phyloP scores from a whole-genome alignment of 768 basidiomycete species.

The Hebeloma cylindrosporum region DNA sequence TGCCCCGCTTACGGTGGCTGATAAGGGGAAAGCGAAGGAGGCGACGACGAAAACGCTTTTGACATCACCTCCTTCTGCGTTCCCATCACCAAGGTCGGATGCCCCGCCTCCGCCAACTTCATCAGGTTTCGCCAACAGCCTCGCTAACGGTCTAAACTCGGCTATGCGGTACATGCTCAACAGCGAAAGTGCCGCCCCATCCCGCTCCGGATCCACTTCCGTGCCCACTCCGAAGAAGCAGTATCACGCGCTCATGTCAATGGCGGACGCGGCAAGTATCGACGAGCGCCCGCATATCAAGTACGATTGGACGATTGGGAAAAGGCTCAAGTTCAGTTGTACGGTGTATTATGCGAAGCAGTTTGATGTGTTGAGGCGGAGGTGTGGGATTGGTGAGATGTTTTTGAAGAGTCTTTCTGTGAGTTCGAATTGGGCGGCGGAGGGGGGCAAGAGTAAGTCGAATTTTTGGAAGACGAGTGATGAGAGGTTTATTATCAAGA shows the following conservation, averaged over 20 bases:
- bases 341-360: constrained; percentile 83
- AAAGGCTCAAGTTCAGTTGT: constrained; percentile 73
- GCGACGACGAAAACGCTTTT: constrained; percentile 3
- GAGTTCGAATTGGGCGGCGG: constrained; percentile 69
- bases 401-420: constrained; percentile 61
- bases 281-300: constrained; percentile 82
- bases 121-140: constrained; percentile 44
- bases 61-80: background rate
- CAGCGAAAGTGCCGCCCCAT: constrained; percentile 30
- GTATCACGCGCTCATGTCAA: constrained; percentile 52
- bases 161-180: constrained; percentile 62
- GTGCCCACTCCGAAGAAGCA: constrained; percentile 34
- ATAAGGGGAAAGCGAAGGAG: constrained; percentile 19
- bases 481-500: constrained; percentile 81
- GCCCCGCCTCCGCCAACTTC: constrained; percentile 25
- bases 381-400: constrained; percentile 65
- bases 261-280: constrained; percentile 41
- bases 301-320: constrained; percentile 78
- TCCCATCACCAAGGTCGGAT: constrained; percentile 9
- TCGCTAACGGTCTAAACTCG: constrained; percentile 53
- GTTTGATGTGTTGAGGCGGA: constrained; percentile 63
- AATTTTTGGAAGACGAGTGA: constrained; percentile 84
- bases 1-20: too few relatives aligned
- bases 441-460: constrained; percentile 78
- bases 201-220: constrained; percentile 31